phyloP scores from a whole-genome alignment of 306 rosid species.

The Glycine latifolia region DNA sequence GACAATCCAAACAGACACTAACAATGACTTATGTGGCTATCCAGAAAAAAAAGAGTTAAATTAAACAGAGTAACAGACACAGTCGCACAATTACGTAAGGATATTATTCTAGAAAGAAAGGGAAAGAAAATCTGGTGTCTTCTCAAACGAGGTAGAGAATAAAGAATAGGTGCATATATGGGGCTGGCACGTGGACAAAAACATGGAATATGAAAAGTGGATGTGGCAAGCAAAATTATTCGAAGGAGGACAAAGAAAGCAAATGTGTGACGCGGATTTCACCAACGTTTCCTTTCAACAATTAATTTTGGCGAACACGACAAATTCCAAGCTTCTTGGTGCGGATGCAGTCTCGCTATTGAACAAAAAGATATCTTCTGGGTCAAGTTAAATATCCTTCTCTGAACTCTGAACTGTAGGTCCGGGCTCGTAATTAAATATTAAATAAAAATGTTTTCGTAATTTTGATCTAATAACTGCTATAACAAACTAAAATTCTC shows the following conservation, averaged over 20 bases:
- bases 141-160: background rate
- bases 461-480: background rate
- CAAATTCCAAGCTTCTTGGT: conserved; percentile 70
- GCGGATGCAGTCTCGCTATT: conserved; percentile 33
- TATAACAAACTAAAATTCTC: background rate
- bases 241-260: conserved; percentile 35
- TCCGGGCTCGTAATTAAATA: background rate
- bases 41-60: background rate
- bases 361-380: background rate
- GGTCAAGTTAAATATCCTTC: background rate
- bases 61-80: background rate
- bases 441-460: background rate
- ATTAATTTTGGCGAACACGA: conserved; percentile 39
- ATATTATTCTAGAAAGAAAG: background rate
- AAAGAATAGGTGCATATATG: background rate
- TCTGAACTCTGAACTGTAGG: background rate
- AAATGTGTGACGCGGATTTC: conserved; percentile 61
- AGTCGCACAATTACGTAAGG: background rate
- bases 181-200: conserved; percentile 33
- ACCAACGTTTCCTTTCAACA: conserved; percentile 51
- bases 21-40: background rate
- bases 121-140: background rate
- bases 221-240: conserved; percentile 57
- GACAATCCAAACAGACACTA: too few species aligned
- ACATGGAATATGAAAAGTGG: conserved; percentile 20